These are phyloP conservation scores for Arctostaphylos glauca DNA, from an alignment of 148 eudicot genomes.

Conservation along the genomic window DNA sequence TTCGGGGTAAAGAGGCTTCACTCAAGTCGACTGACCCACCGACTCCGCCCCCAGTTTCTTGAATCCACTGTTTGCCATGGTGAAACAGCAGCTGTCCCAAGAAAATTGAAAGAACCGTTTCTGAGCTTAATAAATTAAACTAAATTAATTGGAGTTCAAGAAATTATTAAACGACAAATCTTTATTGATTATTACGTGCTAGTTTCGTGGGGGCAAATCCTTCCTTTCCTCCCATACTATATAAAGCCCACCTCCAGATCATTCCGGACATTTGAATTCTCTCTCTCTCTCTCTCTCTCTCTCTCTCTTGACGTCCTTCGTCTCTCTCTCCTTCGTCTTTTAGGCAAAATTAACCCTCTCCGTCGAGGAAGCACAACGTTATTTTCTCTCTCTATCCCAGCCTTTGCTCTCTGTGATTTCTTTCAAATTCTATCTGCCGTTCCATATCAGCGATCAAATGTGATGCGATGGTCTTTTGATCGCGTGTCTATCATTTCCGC, in stretches of 20 bases:
- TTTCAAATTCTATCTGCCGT: background rate
- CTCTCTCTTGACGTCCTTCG: background rate
- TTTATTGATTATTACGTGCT: too few relatives aligned
- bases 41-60: background rate
- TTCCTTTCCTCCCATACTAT: too few relatives aligned
- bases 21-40: background rate
- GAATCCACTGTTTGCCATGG: background rate
- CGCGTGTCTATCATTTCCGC: background rate
- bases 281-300: background rate
- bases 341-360: background rate
- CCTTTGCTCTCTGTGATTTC: background rate
- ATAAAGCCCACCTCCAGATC: background rate
- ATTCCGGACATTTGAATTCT: background rate
- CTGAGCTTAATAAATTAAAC: too few relatives aligned
- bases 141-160: too few relatives aligned
- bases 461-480: background rate
- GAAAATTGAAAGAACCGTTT: background rate
- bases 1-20: too few relatives aligned
- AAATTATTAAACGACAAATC: too few relatives aligned
- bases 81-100: background rate
- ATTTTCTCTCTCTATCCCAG: background rate
- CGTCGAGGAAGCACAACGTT: background rate
- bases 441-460: background rate
- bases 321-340: background rate
- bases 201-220: too few relatives aligned